A percentile compares a stretch with the other conserved stretches of the same genome.
Evolutionary conservation across 805 yeast species (phyloP).

Genomic region (Suhomyces sp.): DNA sequence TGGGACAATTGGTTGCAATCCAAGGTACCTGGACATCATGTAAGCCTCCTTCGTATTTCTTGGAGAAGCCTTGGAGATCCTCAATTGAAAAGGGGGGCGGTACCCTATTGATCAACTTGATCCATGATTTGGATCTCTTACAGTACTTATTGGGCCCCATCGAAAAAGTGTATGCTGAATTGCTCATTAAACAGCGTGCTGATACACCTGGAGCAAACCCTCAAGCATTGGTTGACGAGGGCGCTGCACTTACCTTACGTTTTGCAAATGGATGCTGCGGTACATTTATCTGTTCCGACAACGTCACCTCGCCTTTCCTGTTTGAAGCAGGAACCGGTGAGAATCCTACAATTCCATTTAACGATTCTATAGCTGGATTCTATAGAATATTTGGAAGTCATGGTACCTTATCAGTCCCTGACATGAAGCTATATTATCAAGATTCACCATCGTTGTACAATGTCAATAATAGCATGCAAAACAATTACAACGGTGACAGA

Average conservation of each 20-base stretch:
- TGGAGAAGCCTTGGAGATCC: conserved; percentile 33
- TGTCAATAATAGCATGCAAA: conserved; percentile 10
- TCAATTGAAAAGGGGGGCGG: conserved; percentile 32
- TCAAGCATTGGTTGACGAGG: conserved; percentile 31
- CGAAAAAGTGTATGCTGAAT: conserved; percentile 35
- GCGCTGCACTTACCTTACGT: conserved; percentile 32
- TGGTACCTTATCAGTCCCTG: conserved; percentile 39
- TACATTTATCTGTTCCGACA: conserved; percentile 37
- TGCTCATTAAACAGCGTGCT: conserved; percentile 27
- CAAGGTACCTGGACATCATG: conserved; percentile 40
- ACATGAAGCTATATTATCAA: conserved; percentile 33
- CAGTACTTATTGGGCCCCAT: conserved; percentile 40
- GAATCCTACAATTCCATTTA: conserved; percentile 34
- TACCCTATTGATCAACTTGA: conserved; percentile 33
- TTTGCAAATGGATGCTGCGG: conserved; percentile 34
- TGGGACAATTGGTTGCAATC: conserved; percentile 34
- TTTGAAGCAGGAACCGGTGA: conserved; percentile 41
- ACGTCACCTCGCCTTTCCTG: conserved; percentile 36
- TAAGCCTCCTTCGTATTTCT: conserved; percentile 34
- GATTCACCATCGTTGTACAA: background rate
- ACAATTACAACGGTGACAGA: conserved; percentile 13
- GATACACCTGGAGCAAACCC: conserved; percentile 4
- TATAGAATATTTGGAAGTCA: conserved; percentile 38
- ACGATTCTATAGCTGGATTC: conserved; percentile 28
- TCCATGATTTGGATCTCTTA: conserved; percentile 39